These are phyloP conservation scores for Ophiostoma ulmi DNA, from an alignment of 2,329 filamentous ascomycete species.

Conservation along the genomic window DNA sequence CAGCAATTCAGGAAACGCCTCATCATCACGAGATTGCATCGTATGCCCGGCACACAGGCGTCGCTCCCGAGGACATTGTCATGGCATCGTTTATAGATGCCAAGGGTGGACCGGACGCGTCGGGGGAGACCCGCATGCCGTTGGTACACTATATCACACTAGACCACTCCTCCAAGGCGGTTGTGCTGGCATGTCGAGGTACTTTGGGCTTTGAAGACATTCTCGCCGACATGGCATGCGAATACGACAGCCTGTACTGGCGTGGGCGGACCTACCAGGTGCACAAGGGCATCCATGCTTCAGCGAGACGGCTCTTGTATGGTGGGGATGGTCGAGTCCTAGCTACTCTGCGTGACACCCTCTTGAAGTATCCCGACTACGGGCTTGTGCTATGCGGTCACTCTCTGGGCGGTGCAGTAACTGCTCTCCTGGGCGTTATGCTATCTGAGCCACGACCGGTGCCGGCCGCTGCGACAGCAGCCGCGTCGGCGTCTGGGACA, in stretches of 20 bases:
- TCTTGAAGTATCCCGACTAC: constrained; percentile 64
- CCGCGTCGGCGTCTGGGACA: not conserved
- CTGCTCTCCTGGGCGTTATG: constrained; percentile 65
- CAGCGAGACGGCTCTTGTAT: constrained; percentile 61
- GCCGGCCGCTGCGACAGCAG: constrained; percentile 35
- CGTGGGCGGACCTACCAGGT: constrained; percentile 61
- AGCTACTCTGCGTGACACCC: constrained; percentile 58
- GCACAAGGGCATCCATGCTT: constrained; percentile 70
- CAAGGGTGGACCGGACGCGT: constrained; percentile 60
- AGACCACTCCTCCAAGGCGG: constrained; percentile 65
- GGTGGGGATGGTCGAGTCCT: constrained; percentile 63
- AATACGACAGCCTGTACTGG: constrained; percentile 63
- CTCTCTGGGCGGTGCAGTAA: constrained; percentile 64
- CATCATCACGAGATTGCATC: constrained; percentile 58
- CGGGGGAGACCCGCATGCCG: constrained; percentile 61
- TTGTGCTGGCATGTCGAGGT: constrained; percentile 67
- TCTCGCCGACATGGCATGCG: constrained; percentile 67
- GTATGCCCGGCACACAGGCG: constrained; percentile 59
- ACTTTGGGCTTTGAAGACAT: constrained; percentile 71
- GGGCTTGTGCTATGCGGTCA: constrained; percentile 65
- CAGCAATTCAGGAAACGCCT: not conserved
- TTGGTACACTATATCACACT: constrained; percentile 69
- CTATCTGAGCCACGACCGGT: constrained; percentile 52
- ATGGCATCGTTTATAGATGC: constrained; percentile 67
- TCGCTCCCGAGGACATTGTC: constrained; percentile 54